Evolutionary conservation across 192 early-diverging fungal species (phyloP).

Genomic region (Allomyces arbusculus): DNA sequence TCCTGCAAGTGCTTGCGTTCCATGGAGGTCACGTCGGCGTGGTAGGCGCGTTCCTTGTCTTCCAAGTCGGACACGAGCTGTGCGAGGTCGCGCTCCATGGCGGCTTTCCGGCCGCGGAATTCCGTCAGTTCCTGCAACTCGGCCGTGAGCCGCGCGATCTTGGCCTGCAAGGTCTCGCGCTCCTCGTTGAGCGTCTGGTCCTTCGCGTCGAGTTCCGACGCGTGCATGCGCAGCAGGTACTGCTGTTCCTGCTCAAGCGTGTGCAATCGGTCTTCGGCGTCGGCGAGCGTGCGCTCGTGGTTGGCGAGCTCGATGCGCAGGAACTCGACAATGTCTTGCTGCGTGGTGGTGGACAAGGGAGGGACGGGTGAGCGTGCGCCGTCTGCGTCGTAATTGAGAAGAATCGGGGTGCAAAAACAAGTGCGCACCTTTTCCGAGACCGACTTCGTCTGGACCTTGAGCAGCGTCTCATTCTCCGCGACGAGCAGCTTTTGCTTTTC

Average conservation of each 20-base stretch:
- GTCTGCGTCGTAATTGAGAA: no score
- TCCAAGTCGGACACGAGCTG: constrained; percentile 15
- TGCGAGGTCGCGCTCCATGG: constrained; percentile 23
- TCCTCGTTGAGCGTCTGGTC: constrained; percentile 10
- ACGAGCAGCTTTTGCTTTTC: constrained; percentile 21
- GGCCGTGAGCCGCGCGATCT: constrained; percentile 17
- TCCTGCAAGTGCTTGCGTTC: constrained; percentile 40
- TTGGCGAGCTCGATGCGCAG: constrained; percentile 40
- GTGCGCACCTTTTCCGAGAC: constrained; percentile 26
- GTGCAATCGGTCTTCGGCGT: constrained; percentile 14
- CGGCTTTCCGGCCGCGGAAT: constrained; percentile 25
- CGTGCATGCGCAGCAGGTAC: constrained; percentile 9
- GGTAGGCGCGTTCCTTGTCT: constrained; percentile 24
- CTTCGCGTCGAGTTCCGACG: constrained; percentile 8
- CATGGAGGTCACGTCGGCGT: constrained; percentile 27
- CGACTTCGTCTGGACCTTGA: constrained; percentile 25
- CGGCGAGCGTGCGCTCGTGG: constrained; percentile 29
- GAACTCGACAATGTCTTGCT: constrained; percentile 47
- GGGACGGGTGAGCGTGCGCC: not conserved
- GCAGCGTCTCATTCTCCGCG: constrained; percentile 26
- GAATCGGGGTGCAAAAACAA: no score
- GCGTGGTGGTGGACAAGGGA: not conserved
- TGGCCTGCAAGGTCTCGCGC: constrained; percentile 15
- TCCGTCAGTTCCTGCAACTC: constrained; percentile 26
- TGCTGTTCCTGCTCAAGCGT: constrained; percentile 25